These are phyloP conservation scores for Ploettnerulaceae sp. DNA, from an alignment of 2,329 filamentous ascomycete genomes.

Conservation along the genomic window DNA sequence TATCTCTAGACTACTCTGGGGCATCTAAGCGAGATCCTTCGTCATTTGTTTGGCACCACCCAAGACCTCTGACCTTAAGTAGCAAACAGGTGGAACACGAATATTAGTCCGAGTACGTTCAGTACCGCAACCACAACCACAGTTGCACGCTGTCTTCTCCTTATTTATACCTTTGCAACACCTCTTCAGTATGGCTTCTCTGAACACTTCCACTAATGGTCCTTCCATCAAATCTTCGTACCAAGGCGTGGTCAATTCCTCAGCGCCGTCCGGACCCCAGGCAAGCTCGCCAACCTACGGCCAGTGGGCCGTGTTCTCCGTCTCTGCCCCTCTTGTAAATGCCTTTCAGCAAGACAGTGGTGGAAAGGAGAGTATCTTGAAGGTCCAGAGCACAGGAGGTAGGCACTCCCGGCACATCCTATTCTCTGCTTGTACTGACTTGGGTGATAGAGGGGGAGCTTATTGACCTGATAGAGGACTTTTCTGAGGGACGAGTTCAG, in stretches of 20 bases:
- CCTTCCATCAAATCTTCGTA: conserved; percentile 83
- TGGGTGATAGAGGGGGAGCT: conserved; percentile 73
- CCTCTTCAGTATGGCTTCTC: conserved; percentile 59
- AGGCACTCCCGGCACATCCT: conserved; percentile 16
- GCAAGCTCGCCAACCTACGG: conserved; percentile 74
- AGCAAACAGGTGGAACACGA: no score
- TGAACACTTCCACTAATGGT: conserved; percentile 75
- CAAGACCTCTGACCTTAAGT: no score
- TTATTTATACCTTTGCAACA: conserved; percentile 2
- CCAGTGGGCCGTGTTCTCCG: conserved; percentile 91
- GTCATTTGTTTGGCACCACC: neutral
- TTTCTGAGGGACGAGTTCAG: conserved; percentile 93
- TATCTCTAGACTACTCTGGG: neutral
- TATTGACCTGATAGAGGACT: conserved; percentile 84
- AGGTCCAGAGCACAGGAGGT: conserved; percentile 91
- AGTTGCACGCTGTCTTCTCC: conserved; percentile 7
- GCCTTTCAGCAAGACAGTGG: conserved; percentile 81
- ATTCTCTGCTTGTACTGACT: conserved; percentile 17
- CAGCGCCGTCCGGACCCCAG: conserved; percentile 50
- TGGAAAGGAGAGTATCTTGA: conserved; percentile 88
- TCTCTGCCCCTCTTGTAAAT: conserved; percentile 85
- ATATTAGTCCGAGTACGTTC: neutral
- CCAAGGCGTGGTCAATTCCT: conserved; percentile 59
- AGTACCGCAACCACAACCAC: neutral
- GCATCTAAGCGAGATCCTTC: neutral